Base-by-base conservation (phyloP, 192 early-diverging fungal genomes). In the Rhizophagus clarus region DNA sequence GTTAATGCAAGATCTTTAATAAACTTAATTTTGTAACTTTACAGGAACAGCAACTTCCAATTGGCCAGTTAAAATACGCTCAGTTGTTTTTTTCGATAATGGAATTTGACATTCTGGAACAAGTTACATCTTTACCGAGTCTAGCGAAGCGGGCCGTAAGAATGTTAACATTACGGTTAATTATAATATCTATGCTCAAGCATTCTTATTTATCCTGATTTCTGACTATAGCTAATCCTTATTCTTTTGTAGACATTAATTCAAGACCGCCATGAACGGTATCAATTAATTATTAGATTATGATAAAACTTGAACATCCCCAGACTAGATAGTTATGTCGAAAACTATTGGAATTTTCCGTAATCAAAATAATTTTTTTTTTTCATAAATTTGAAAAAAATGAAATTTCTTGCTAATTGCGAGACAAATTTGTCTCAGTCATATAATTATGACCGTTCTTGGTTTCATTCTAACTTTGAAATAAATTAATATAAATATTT, bases 41-140 rank as follows among this genome's bases (percentile, higher is more conserved):
- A 62, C 34, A 75, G 60, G 74, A 75, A 63, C 74, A 75, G 62
- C 31, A 24, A 34, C 74, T 62, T 60, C 74, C 63, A 76, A 76
- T 76, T 76, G 74, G 74, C 61, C 49, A 74, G 51, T 61, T 61
- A 7, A 74, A 14, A 74, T 74, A 61, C 74, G 20, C 32, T 15
- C 17, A 17, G 26, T 74, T 32, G 31, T n/a, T n/a, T 76, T 76
- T 76, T 63, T 76, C 31, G 63, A 76, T 76, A 61, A 76, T 76
- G 74, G 61, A 76, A 1, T 76, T 76, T 76, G 74, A 76, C n/a
- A 76, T 76, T 63, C 61, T 31, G 11, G 74, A 76, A 76, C 32
- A 76, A 76, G 74, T 76, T 63, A 20, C 74, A 76, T 61, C 74
- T 76, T 63, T 76, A 76, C 74, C 74, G 37, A 76, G 61, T n/a